Conservation (phyloP, 129 eudicot species). For the Flaveria bidentis region DNA sequence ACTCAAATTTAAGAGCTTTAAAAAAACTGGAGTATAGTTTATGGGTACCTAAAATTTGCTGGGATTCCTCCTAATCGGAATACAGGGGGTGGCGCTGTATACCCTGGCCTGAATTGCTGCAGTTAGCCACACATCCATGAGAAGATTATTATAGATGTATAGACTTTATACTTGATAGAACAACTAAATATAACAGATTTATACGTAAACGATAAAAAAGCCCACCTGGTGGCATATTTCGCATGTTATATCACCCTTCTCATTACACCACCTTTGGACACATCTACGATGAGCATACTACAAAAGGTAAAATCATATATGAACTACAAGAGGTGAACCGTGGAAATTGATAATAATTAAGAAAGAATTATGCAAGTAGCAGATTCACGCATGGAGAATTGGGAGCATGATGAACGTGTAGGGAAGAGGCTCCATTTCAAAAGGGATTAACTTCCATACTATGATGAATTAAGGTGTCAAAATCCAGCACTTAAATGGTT, state of each 20-base stretch:
- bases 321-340: slow-evolving; percentile 1
- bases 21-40: not conserved
- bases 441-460: not conserved
- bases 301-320: slow-evolving; percentile 34
- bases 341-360: not conserved
- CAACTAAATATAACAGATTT: no score
- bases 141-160: slow-evolving; percentile 5
- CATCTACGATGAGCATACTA: slow-evolving; percentile 97
- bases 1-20: slow-evolving; percentile 8
- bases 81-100: slow-evolving; percentile 83
- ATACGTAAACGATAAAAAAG: no score
- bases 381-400: not conserved
- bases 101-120: slow-evolving; percentile 89
- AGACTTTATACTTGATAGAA: not conserved
- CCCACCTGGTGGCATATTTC: slow-evolving; percentile 93
- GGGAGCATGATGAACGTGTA: not conserved
- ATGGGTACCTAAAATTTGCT: slow-evolving; percentile 70
- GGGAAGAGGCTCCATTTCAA: not conserved
- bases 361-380: not conserved
- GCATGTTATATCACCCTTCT: slow-evolving; percentile 84
- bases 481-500: not conserved
- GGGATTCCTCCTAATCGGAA: slow-evolving; percentile 63
- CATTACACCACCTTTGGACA: slow-evolving; percentile 93
- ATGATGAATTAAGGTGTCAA: not conserved
- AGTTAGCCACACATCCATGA: slow-evolving; percentile 17